Evolutionary conservation across 2,329 filamentous ascomycete species (phyloP).

Genomic region (Nothophaeocryptopus gaeumannii): DNA sequence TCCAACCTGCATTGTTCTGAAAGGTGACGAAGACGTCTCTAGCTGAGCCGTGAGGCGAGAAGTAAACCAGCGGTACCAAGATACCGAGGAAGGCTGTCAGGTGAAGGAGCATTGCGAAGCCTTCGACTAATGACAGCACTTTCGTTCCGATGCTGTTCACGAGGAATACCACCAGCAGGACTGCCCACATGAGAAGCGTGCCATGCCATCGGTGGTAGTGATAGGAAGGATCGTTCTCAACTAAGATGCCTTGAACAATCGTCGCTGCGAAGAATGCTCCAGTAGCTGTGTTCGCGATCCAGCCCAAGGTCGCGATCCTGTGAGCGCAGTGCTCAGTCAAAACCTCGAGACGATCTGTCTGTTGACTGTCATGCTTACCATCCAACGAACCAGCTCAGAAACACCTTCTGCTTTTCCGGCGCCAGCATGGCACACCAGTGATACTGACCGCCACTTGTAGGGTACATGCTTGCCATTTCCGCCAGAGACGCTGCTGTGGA

Average conservation of each 20-base stretch:
- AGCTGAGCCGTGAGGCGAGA: slow-evolving; percentile 13
- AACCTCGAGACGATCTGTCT: slow-evolving; percentile 29
- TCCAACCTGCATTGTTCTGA: slow-evolving; percentile 18
- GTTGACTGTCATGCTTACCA: slow-evolving; percentile 44
- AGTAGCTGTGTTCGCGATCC: slow-evolving; percentile 16
- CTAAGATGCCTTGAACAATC: slow-evolving; percentile 23
- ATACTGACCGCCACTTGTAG: slow-evolving; percentile 18
- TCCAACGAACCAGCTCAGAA: slow-evolving; percentile 42
- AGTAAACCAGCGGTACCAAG: slow-evolving; percentile 28
- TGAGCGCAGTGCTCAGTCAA: slow-evolving; percentile 30
- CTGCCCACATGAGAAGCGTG: slow-evolving; percentile 24
- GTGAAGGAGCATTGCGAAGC: slow-evolving; percentile 48
- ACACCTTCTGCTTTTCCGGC: slow-evolving; percentile 37
- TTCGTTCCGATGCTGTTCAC: slow-evolving; percentile 46
- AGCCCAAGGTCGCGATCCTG: slow-evolving; percentile 40
- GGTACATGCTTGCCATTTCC: slow-evolving; percentile 23
- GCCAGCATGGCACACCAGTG: slow-evolving; percentile 19
- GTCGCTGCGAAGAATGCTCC: slow-evolving; percentile 21
- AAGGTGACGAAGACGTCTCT: slow-evolving; percentile 22
- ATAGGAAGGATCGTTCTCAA: slow-evolving; percentile 19
- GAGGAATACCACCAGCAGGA: slow-evolving; percentile 23
- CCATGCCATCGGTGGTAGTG: slow-evolving; percentile 25
- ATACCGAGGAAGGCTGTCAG: slow-evolving; percentile 51
- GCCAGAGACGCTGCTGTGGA: slow-evolving; percentile 16
- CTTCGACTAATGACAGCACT: slow-evolving; percentile 48